Percentiles rank a stretch among this genome's conserved stretches.
These are phyloP conservation scores for Talaromyces sp. DNA, from an alignment of 2,329 filamentous ascomycete species.

Conservation along the genomic window DNA sequence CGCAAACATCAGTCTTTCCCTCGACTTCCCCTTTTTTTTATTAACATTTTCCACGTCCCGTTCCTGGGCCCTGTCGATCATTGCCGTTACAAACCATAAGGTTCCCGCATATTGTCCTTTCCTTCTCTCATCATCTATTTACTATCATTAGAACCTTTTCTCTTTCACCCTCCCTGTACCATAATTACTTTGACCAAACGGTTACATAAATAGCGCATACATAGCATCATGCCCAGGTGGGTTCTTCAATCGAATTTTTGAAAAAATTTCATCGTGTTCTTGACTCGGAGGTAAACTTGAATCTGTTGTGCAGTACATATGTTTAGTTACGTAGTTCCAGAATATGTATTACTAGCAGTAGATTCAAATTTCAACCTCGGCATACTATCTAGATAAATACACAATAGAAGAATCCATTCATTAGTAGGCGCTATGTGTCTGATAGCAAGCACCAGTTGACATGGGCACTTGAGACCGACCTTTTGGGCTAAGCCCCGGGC, in stretches of 20 bases:
- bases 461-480: no score
- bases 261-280: neutral
- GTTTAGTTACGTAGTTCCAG: no score
- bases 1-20: neutral
- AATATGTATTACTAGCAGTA: neutral
- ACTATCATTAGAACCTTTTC: constrained; percentile 14
- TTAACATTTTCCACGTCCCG: constrained; percentile 3
- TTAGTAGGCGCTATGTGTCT: no score
- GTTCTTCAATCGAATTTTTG: constrained; percentile 4
- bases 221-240: constrained; percentile 17
- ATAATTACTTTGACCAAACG: constrained; percentile 20
- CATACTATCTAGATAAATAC: no score
- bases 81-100: neutral
- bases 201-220: constrained; percentile 22
- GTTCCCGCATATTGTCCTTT: constrained; percentile 3
- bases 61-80: constrained; percentile 1
- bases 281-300: no score
- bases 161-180: constrained; percentile 20
- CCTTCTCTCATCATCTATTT: constrained; percentile 5
- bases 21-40: constrained; percentile 7
- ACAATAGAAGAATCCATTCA: no score
- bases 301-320: no score
- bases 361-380: neutral
- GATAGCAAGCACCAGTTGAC: no score
- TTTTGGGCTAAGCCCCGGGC: no score